Conservation (phyloP, 495 filamentous ascomycete genomes). For the Mycothermus thermophilus region DNA sequence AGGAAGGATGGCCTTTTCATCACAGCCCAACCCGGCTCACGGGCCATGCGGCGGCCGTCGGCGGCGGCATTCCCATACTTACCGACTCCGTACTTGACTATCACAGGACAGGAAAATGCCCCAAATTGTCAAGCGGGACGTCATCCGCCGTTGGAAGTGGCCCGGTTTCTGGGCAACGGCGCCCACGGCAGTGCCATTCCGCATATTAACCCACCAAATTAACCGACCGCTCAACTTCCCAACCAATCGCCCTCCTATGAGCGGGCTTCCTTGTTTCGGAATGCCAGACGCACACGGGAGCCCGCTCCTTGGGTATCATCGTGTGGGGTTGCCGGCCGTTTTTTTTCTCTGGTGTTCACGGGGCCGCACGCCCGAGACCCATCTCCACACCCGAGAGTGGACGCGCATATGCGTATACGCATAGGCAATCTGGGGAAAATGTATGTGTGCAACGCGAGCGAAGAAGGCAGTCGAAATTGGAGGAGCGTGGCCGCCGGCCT, state of each 20-base stretch:
- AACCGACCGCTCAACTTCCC: slow-evolving; percentile 8
- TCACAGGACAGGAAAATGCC: neutral
- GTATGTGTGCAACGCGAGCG: neutral
- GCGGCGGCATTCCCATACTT: no score
- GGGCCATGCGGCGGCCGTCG: no score
- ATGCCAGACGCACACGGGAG: slow-evolving; percentile 6
- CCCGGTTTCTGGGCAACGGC: slow-evolving; percentile 10
- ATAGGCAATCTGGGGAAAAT: no score
- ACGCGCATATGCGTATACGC: no score
- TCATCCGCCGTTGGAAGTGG: slow-evolving; percentile 9
- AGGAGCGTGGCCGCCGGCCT: neutral
- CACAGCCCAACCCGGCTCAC: no score
- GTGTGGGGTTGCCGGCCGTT: slow-evolving; percentile 6
- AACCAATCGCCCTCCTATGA: slow-evolving; percentile 7
- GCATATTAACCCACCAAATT: slow-evolving; percentile 11
- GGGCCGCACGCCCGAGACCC: no score
- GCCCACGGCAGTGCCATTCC: slow-evolving; percentile 10
- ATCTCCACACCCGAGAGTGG: no score
- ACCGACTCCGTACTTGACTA: no score
- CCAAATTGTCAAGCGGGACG: slow-evolving; percentile 7
- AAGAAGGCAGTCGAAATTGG: slow-evolving; percentile 7
- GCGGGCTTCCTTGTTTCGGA: slow-evolving; percentile 9
- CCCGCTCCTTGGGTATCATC: slow-evolving; percentile 8
- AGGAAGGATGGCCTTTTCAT: no score
- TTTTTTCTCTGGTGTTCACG: slow-evolving; percentile 10